phyloP scores from a whole-genome alignment of 2,329 filamentous ascomycete species.

The Trichoderma cornu-damae region DNA sequence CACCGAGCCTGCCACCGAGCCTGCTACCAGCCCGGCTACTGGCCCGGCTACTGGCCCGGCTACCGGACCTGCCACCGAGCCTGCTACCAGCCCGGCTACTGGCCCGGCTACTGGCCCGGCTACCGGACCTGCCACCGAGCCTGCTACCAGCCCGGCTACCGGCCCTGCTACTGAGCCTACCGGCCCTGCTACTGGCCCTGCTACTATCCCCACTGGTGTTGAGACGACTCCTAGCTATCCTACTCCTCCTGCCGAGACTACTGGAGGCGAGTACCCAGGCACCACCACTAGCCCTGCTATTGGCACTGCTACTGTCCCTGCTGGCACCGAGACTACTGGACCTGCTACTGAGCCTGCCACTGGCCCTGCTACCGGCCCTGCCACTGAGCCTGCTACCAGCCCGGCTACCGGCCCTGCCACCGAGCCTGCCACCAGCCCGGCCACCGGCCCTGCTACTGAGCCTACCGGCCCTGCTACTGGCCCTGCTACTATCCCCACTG shows the following conservation, averaged over 20 bases:
- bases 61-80: neutral
- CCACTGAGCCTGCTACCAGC: neutral
- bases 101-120: neutral
- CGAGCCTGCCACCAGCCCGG: conserved; percentile 15
- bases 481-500: conserved; percentile 20
- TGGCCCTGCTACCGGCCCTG: conserved; percentile 12
- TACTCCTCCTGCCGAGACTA: conserved; percentile 21
- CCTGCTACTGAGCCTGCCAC: conserved; percentile 22
- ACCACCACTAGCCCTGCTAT: conserved; percentile 16
- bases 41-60: neutral
- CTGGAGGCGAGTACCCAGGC: neutral
- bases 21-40: neutral
- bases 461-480: conserved; percentile 3
- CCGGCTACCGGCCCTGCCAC: conserved; percentile 10
- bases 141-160: neutral
- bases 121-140: neutral
- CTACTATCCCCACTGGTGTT: neutral
- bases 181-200: neutral
- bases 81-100: neutral
- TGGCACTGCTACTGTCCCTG: neutral
- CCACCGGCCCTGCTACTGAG: neutral
- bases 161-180: neutral
- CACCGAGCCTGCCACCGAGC: conserved; percentile 14
- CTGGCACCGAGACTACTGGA: conserved; percentile 6
- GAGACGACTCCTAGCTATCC: conserved; percentile 1